Percentiles rank a stretch among this genome's conserved stretches.
phyloP scores from a whole-genome alignment of 2,329 filamentous ascomycete species.

The Ceratocystis cubensis region DNA sequence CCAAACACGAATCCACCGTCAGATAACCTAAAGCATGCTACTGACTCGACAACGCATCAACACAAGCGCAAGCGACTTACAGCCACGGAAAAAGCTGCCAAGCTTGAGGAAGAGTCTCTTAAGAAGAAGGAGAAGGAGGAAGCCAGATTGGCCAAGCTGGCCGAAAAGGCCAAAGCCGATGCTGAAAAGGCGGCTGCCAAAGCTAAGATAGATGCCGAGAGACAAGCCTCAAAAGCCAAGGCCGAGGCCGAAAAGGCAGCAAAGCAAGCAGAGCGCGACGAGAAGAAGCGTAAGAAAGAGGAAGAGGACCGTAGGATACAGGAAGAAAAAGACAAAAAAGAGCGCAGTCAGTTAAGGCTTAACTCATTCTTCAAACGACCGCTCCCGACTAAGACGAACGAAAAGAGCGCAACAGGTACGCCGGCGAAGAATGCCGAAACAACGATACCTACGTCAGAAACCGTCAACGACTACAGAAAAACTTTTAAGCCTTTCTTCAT shows the following conservation, averaged over 20 bases:
- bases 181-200: slow-evolving; percentile 30
- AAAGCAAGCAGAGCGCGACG: slow-evolving; percentile 32
- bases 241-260: slow-evolving; percentile 34
- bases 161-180: slow-evolving; percentile 31
- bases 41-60: slow-evolving; percentile 19
- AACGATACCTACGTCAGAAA: slow-evolving; percentile 13
- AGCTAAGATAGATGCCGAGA: slow-evolving; percentile 27
- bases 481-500: slow-evolving; percentile 73
- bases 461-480: slow-evolving; percentile 47
- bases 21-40: slow-evolving; percentile 22
- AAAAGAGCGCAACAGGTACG: slow-evolving; percentile 10
- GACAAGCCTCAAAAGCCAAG: slow-evolving; percentile 32
- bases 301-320: slow-evolving; percentile 33
- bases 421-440: slow-evolving; percentile 26
- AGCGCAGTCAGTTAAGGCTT: slow-evolving; percentile 37
- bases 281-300: slow-evolving; percentile 40
- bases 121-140: slow-evolving; percentile 30
- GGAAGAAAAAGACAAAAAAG: slow-evolving; percentile 38
- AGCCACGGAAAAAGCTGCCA: slow-evolving; percentile 31
- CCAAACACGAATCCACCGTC: not conserved
- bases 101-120: slow-evolving; percentile 28
- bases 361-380: slow-evolving; percentile 36
- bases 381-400: slow-evolving; percentile 32
- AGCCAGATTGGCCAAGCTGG: slow-evolving; percentile 27
- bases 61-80: slow-evolving; percentile 36